Evolutionary conservation across 495 filamentous ascomycete species (phyloP), one percentile per base, ranked within the genome.

Genomic region (Cercophora newfieldiana): DNA sequence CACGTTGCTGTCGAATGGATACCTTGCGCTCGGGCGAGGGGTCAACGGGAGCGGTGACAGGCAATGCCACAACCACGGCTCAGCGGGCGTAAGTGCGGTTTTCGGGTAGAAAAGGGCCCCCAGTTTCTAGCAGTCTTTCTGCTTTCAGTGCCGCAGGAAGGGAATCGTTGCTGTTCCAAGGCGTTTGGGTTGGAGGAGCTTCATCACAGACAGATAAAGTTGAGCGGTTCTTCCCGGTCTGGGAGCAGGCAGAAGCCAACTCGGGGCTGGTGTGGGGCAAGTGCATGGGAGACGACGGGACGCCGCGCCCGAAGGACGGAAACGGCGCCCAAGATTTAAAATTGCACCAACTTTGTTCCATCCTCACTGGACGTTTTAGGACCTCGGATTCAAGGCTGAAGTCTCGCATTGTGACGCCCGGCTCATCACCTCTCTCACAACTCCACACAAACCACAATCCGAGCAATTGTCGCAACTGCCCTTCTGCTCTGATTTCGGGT

Each of bases 291-390:
- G 31, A 21, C 31, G 37, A n/a, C 33, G n/a, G n/a, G n/a, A 14
- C 31, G 37, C 25, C 33, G 54, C 63, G 18, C 16, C 22, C 21
- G 21, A 19, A 33, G 8, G 30, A 37, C 54, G 37, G 37, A 65
- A 65, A 65, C 63, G 64, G 57, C 55, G 64, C 64, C 64, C 48
- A 61, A 61, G 19, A 54, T 66, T 60, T 61, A 26, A 66, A 66
- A 57, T 61, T 54, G 64, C 57, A 5, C 8, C 56, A 8, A 24
- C 61, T 19, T 47, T 44, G 8, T 44, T 48, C 30, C 30, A 60
- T 44, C 12, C 58, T 16, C 31, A 44, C 26, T 28, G 19, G 21
- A 24, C 58, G 58, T 31, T 28, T 37, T 26, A 33, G 55, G 37
- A 26, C 22, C 54, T 19, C 26, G 26, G 54, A 57, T 53, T 53